Base-by-base conservation (phyloP, 306 rosid species). In the Cercis canadensis region DNA sequence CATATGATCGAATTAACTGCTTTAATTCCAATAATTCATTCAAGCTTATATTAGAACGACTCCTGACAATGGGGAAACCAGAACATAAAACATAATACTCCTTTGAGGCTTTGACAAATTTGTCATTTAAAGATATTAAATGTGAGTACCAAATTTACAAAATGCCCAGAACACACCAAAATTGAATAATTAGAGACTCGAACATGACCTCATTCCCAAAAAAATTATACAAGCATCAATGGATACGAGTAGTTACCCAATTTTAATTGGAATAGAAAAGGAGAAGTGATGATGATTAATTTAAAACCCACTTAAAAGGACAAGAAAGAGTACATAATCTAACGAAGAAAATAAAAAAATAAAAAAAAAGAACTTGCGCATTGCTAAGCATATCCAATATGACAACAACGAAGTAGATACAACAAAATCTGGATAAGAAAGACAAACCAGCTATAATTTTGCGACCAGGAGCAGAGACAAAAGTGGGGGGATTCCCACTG, bases 391-490 rank as follows among this genome's bases (percentile, higher is more conserved):
- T 7, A 67, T n/a, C 19, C 15, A 41, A 57, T 19, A 57, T 4
- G 60, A 17, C 43, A 40, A 17, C 43, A 40, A 65, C 19, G 3
- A 17, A 45, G 19, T 0, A 54, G 7, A 56, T 5, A 33, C n/a
- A 54, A 56, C 29, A 6, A 44, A 55, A 29, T 50, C 1, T n/a
- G 17, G 19, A 21, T 18, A 18, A 70, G 19, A 69, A 53, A 75
- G 14, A 77, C 87, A 43, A 84, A 94, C 95, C 97, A 14, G 99
- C 99, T 7, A 94, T 86, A 65, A 94, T 87, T 70, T 91, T 84
- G 82, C 96, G 96, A 65, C 87, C 96, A 18, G 99, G 99, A 62
- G 97, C 96, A 53, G 99, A 89, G 52, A 94, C 97, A 65, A 76
- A 84, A 66, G 95, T 94, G 8, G 99, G 97, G 3, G 99, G 97